These are phyloP conservation scores for Paramecium octaurelia DNA, from an alignment of 73 alveolate genomes.

Conservation along the genomic window DNA sequence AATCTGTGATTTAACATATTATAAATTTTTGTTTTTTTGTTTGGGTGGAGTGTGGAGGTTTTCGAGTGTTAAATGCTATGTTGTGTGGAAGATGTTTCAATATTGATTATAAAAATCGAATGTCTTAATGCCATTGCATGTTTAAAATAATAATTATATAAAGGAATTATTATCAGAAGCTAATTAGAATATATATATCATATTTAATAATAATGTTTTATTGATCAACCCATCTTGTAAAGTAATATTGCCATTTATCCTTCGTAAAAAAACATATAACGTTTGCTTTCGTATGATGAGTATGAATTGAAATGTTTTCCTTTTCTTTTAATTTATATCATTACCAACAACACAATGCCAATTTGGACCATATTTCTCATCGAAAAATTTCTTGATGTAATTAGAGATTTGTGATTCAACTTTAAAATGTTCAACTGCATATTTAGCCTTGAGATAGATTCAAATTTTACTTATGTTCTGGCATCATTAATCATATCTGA, in stretches of 20 bases:
- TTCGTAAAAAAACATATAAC: conserved; percentile 94
- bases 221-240: conserved; percentile 74
- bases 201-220: not conserved
- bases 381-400: conserved; percentile 90
- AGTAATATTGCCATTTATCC: conserved; percentile 96
- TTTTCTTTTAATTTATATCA: not conserved
- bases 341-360: conserved; percentile 68
- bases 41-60: not conserved
- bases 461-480: conserved; percentile 3
- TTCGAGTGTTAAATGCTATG: not conserved
- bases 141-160: not conserved
- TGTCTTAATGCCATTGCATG: not conserved
- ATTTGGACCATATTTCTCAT: conserved; percentile 96
- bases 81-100: not conserved
- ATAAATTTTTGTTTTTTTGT: not conserved
- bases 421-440: conserved; percentile 84
- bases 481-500: conserved; percentile 65
- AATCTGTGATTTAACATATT: too few species aligned
- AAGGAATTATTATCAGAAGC: not conserved
- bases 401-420: conserved; percentile 88
- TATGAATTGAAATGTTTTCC: conserved; percentile 96
- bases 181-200: not conserved
- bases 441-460: conserved; percentile 32
- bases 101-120: not conserved
- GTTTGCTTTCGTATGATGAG: conserved; percentile 91